These are phyloP conservation scores for Beta vulgaris DNA, from an alignment of 148 eudicot genomes.

Conservation along the genomic window DNA sequence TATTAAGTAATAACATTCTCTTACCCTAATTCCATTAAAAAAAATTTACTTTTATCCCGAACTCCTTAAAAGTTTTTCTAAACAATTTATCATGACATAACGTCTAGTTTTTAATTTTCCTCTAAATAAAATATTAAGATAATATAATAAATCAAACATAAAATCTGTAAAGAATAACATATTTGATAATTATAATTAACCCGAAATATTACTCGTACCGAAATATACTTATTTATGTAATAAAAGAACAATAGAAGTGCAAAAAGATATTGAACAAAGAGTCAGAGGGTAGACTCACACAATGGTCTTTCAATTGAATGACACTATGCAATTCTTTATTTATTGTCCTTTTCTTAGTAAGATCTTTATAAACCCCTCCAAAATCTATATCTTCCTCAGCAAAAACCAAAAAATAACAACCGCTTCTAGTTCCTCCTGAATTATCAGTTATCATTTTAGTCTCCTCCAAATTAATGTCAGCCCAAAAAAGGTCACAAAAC, in stretches of 20 bases:
- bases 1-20: too few relatives aligned
- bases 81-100: too few relatives aligned
- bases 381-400: not conserved
- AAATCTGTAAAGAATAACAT: too few relatives aligned
- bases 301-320: slow-evolving; percentile 11
- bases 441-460: not conserved
- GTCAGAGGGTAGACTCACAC: not conserved
- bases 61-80: too few relatives aligned
- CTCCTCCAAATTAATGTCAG: slow-evolving; percentile 31
- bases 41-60: too few relatives aligned
- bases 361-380: slow-evolving; percentile 20
- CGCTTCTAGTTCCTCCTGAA: not conserved
- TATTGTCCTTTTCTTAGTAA: slow-evolving; percentile 16
- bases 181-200: too few relatives aligned
- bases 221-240: too few relatives aligned
- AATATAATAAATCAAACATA: too few relatives aligned
- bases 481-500: slow-evolving; percentile 39
- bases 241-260: not conserved
- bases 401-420: not conserved
- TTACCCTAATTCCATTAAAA: too few relatives aligned
- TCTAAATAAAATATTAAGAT: too few relatives aligned
- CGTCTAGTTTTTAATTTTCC: too few relatives aligned
- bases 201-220: too few relatives aligned
- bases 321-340: slow-evolving; percentile 2
- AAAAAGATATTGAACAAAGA: not conserved